A percentile compares a stretch with the other conserved stretches of the same genome.
Conservation (phyloP, 2,329 filamentous ascomycete species). For the Phyllosticta citrichinensis region DNA sequence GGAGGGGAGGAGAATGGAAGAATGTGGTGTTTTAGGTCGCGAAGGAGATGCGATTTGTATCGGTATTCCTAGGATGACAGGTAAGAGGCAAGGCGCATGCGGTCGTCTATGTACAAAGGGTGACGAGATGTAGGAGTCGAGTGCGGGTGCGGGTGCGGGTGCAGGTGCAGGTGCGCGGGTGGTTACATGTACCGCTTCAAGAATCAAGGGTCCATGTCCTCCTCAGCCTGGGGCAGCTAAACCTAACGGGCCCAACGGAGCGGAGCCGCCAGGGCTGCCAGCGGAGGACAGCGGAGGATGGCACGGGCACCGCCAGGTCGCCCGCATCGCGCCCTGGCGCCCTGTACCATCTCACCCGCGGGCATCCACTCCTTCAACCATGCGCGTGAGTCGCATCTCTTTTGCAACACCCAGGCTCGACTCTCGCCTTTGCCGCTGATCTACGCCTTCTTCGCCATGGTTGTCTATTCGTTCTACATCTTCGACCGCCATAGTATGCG, state of each 20-base stretch:
- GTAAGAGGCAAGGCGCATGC: neutral
- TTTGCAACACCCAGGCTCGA: neutral
- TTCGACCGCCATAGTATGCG: constrained; percentile 91
- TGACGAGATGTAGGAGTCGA: too few relatives aligned
- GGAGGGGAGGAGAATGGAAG: neutral
- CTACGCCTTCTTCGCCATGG: constrained; percentile 50
- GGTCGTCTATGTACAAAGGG: neutral
- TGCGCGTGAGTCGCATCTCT: neutral
- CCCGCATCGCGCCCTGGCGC: too few relatives aligned
- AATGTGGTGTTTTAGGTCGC: neutral
- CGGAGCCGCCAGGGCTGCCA: too few relatives aligned
- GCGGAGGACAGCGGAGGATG: too few relatives aligned
- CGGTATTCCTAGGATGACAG: neutral
- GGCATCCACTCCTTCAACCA: neutral
- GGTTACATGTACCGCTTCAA: too few relatives aligned
- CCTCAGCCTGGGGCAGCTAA: too few relatives aligned
- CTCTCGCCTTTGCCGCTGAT: neutral
- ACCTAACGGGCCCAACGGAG: too few relatives aligned
- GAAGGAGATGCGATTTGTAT: neutral
- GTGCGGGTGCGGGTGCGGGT: too few relatives aligned
- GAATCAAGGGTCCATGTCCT: too few relatives aligned
- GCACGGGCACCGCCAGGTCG: too few relatives aligned
- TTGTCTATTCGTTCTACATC: constrained; percentile 96
- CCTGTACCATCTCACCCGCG: neutral
- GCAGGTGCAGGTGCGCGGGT: too few relatives aligned